phyloP scores from a whole-genome alignment of 78 protist species.

The Cavenderia fasciculata region DNA sequence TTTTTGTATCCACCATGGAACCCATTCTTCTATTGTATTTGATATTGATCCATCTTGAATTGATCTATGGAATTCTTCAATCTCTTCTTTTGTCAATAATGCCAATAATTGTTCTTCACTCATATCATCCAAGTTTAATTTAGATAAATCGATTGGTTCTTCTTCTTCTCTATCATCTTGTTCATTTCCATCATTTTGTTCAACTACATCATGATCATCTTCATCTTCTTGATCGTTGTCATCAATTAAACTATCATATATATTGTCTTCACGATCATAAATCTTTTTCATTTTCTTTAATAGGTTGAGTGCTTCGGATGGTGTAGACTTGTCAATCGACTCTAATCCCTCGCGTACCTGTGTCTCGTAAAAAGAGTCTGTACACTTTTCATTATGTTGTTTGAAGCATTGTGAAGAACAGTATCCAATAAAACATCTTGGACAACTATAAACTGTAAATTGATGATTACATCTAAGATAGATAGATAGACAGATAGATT shows the following conservation, averaged over 20 bases:
- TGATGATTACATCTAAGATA: conserved; percentile 61
- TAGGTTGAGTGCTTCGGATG: conserved; percentile 22
- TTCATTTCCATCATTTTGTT: neutral
- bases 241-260: conserved; percentile 11
- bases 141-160: neutral
- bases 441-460: conserved; percentile 54
- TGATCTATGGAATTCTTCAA: conserved; percentile 44
- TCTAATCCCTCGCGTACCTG: conserved; percentile 29
- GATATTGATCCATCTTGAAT: conserved; percentile 52
- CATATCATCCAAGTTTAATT: conserved; percentile 29
- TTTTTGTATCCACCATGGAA: conserved; percentile 56
- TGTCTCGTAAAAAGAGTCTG: conserved; percentile 5
- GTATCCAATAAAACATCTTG: conserved; percentile 52
- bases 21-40: conserved; percentile 5
- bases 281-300: conserved; percentile 56
- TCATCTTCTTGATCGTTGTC: neutral
- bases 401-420: conserved; percentile 52
- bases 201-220: neutral
- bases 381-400: conserved; percentile 51
- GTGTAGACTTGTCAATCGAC: conserved; percentile 13
- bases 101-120: conserved; percentile 23
- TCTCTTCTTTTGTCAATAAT: conserved; percentile 10
- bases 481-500: no score
- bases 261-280: conserved; percentile 27
- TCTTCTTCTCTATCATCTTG: neutral